phyloP scores from a whole-genome alignment of 306 rosid genomes.

The Senna siamea region DNA sequence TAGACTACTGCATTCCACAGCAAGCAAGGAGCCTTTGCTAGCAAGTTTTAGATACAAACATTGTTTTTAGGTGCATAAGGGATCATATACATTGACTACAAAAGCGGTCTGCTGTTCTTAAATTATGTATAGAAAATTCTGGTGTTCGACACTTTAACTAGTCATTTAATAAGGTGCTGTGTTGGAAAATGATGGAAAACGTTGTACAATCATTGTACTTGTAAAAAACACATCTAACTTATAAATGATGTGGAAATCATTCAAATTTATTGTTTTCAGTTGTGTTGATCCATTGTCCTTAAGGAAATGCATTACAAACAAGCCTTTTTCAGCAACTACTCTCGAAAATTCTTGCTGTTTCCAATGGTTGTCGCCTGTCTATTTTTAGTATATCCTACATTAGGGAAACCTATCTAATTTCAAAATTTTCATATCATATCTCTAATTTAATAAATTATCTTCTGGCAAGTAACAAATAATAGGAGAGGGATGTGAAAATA shows the following conservation, averaged over 20 bases:
- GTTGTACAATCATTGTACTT: neutral
- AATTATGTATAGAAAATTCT: neutral
- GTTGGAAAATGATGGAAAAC: neutral
- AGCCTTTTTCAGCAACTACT: too few relatives aligned
- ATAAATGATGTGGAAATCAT: neutral
- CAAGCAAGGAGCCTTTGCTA: conserved; percentile 6
- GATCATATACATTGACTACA: neutral
- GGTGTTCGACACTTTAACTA: neutral
- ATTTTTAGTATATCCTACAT: too few relatives aligned
- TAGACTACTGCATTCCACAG: neutral
- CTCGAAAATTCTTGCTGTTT: too few relatives aligned
- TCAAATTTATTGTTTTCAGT: neutral
- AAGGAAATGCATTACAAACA: too few relatives aligned
- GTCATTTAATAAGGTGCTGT: neutral
- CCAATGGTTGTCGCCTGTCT: too few relatives aligned
- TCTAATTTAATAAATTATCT: too few relatives aligned
- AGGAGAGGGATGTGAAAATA: neutral
- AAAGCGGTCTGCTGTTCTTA: neutral
- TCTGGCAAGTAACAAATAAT: neutral
- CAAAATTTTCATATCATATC: too few relatives aligned
- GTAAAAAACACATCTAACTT: neutral
- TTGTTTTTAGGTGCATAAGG: neutral
- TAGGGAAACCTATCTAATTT: too few relatives aligned
- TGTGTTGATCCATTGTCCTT: neutral
- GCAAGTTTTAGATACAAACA: neutral